Base-by-base conservation (phyloP, 441 rosid genomes). In the Populus tomentosa region DNA sequence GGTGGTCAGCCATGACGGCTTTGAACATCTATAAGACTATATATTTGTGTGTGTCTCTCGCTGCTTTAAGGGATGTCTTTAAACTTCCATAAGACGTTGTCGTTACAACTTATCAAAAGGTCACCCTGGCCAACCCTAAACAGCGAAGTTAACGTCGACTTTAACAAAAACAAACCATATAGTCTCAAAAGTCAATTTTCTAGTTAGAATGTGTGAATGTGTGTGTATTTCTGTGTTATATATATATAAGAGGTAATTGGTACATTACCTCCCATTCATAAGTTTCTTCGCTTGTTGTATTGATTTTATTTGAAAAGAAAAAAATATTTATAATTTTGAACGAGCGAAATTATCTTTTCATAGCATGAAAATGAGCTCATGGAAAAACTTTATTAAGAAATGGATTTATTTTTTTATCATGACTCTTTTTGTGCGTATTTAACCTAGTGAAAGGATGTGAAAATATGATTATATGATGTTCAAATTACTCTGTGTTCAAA, bases 1-100 rank as follows among this genome's bases (percentile, higher is more conserved):
- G 84, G 85, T 86, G 89, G 97, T 92, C 97, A 90, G 81, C 85
- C 36, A 81, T 76, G 88, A 81, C 92, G 91, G 89, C 93, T 76
- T 86, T 88, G 88, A 85, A 78, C 50, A 28, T 72, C 62, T 68
- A 6, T 32, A 28, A 5, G 7, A 30, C 6, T 10, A 32, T 26
- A n/a, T 26, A 26, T 3, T 5, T 11, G 26, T 26, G 1, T 26
- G 28, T 26, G 28, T 26, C 6, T 18, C 11, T n/a, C 24, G 10
- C 66, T 63, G 8, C 24, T 9, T 63, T 18, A 20, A 26, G 2
- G 30, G 7, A 3, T 32, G 7, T 32, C 70, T 30, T 30, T 11
- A 67, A 67, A 28, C 70, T 67, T 68, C 23, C 38, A 67, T 50
- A 16, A 50, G 59, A 50, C 59, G 7, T 30, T 5, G 68, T 21